Percentiles rank a stretch among this genome's conserved stretches.
Conservation (phyloP, 1,284 basidiomycete species). For the Melampsora larici-populina region DNA sequence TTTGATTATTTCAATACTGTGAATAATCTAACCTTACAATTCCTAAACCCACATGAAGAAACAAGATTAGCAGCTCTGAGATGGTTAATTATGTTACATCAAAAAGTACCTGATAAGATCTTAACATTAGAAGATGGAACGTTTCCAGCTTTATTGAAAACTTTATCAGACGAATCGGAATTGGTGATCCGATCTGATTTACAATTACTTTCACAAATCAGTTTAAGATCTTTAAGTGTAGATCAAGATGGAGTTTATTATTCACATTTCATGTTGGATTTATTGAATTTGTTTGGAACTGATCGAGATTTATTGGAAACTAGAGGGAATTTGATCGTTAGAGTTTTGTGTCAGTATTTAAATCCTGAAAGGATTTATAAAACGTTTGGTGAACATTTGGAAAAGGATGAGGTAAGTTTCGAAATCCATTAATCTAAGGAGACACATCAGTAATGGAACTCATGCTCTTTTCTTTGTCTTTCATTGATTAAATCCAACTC, state of each 20-base stretch:
- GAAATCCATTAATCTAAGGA: neutral
- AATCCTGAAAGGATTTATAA: conserved; percentile 94
- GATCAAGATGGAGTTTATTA: conserved; percentile 93
- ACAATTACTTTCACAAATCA: conserved; percentile 90
- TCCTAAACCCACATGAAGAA: conserved; percentile 92
- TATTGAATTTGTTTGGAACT: conserved; percentile 90
- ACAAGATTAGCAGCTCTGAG: conserved; percentile 91
- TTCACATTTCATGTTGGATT: conserved; percentile 88
- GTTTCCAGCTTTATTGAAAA: conserved; percentile 90
- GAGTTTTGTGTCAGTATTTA: conserved; percentile 88
- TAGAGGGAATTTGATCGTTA: conserved; percentile 89
- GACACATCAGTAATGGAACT: neutral
- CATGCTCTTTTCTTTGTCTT: conserved; percentile 1
- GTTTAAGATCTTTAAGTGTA: conserved; percentile 60
- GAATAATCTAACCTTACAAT: conserved; percentile 84
- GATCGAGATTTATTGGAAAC: conserved; percentile 85
- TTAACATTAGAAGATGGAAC: conserved; percentile 94
- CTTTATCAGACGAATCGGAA: conserved; percentile 91
- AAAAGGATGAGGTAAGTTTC: conserved; percentile 82
- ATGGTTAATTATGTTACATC: conserved; percentile 98
- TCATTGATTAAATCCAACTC: no score
- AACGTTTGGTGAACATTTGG: conserved; percentile 92
- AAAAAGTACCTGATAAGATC: conserved; percentile 95
- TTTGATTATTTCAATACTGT: conserved; percentile 93
- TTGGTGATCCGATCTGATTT: conserved; percentile 96